Evolutionary conservation across 2,329 filamentous ascomycete genomes (phyloP).

Genomic region (Xylaria digitata): DNA sequence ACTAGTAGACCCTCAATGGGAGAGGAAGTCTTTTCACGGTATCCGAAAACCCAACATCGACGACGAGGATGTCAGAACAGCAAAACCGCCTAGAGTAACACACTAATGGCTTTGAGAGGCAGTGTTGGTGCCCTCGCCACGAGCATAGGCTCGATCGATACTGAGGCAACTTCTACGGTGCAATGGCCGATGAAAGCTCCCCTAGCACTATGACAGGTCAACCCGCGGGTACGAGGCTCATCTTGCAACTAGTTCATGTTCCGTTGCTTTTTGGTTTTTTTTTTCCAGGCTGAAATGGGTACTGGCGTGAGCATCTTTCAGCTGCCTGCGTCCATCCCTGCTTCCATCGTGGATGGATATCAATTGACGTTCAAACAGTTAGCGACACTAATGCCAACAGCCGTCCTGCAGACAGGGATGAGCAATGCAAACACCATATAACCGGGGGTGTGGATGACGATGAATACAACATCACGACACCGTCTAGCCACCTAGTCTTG

Average conservation of each 20-base stretch:
- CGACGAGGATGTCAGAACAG: conserved; percentile 21
- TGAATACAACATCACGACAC: conserved; percentile 14
- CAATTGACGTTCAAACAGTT: conserved; percentile 50
- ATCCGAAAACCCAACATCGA: conserved; percentile 38
- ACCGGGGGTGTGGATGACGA: conserved; percentile 19
- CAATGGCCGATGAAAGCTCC: not conserved
- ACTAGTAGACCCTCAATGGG: not conserved
- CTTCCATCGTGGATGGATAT: conserved; percentile 7
- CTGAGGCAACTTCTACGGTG: not conserved
- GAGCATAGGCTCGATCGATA: conserved; percentile 2
- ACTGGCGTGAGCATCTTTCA: not conserved
- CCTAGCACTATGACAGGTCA: conserved; percentile 2
- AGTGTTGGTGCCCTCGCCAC: conserved; percentile 35
- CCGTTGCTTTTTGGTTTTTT: not conserved
- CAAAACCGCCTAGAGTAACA: conserved; percentile 10
- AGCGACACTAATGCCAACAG: conserved; percentile 45
- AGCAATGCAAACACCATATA: conserved; percentile 42
- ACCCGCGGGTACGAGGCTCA: not conserved
- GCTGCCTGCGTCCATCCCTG: conserved; percentile 13
- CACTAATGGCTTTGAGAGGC: conserved; percentile 31
- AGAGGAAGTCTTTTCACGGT: not conserved
- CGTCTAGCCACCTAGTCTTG: conserved; percentile 7
- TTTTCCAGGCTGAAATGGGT: not conserved
- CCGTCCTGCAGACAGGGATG: conserved; percentile 46
- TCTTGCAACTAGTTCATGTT: not conserved